Base-by-base conservation (phyloP, 306 rosid species). In the Prinsepia uniflora region DNA sequence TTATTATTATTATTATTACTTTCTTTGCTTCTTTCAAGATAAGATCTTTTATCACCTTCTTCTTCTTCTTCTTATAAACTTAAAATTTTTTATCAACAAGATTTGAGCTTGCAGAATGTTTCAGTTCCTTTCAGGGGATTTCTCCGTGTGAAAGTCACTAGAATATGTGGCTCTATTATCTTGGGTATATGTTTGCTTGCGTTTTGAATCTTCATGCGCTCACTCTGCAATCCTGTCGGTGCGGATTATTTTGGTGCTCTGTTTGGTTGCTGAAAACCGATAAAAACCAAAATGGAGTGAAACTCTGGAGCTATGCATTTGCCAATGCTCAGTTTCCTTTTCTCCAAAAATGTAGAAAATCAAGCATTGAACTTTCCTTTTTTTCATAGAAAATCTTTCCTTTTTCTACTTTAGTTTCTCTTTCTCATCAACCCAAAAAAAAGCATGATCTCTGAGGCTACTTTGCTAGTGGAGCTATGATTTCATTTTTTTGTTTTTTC, bases 131-230 rank as follows among this genome's bases (percentile, higher is more conserved):
- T 71, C 8, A 34, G 24, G 75, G 19, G 18, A 13, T 72, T 61
- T 69, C 6, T n/a, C 36, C 36, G 20, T 59, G 19, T 71, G 55
- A 46, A 64, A 50, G n/a, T 69, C 36, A 14, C 59, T 75, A 60
- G 72, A 64, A 77, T 44, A 20, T 54, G 65, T 68, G 72, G 42
- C 69, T 74, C 45, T 77, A 49, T 63, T 71, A 74, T 74, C 76
- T 66, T 66, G 77, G 82, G 79, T 72, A 52, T 67, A 55, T 70
- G 60, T 81, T 77, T 43, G 76, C 65, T 67, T 60, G 70, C 59
- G 73, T 70, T 76, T 71, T 75, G 49, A 47, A 67, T 50, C 6
- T 40, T 67, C 62, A 8, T 64, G 13, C 44, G 40, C 75, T 6
- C 50, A 42, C 45, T 63, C 36, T 49, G 64, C 66, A 59, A 24